phyloP scores from a whole-genome alignment of 768 basidiomycete species.

The Multifurca ochricompacta region DNA sequence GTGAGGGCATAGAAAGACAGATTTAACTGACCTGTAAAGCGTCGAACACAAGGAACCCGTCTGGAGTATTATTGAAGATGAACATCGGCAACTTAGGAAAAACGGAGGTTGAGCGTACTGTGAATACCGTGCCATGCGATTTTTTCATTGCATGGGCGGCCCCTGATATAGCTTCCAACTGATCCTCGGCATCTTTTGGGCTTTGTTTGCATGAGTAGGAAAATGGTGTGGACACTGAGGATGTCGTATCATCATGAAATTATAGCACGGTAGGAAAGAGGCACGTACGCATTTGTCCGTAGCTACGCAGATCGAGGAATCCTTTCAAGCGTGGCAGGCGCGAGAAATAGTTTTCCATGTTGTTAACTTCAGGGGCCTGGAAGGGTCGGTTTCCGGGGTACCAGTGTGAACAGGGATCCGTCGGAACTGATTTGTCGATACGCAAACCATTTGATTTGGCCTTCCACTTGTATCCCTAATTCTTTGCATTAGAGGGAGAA shows the following conservation, averaged over 20 bases:
- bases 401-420: slow-evolving; percentile 64
- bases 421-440: slow-evolving; percentile 20
- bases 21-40: slow-evolving; percentile 35
- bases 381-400: slow-evolving; percentile 71
- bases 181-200: slow-evolving; percentile 68
- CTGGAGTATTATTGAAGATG: slow-evolving; percentile 21
- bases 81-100: background rate
- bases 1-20: background rate
- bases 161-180: slow-evolving; percentile 63
- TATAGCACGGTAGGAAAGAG: background rate
- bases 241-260: background rate
- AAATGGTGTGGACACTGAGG: slow-evolving; percentile 67
- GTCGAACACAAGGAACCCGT: slow-evolving; percentile 40
- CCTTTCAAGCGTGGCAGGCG: slow-evolving; percentile 45
- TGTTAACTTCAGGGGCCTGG: slow-evolving; percentile 69
- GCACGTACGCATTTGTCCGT: slow-evolving; percentile 66
- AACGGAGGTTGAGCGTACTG: slow-evolving; percentile 28
- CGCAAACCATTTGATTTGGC: slow-evolving; percentile 21
- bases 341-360: slow-evolving; percentile 60
- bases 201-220: slow-evolving; percentile 58
- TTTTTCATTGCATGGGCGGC: slow-evolving; percentile 49
- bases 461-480: slow-evolving; percentile 68
- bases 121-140: slow-evolving; percentile 50
- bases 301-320: slow-evolving; percentile 73
- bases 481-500: background rate